phyloP scores from a whole-genome alignment of 352 stramenopile species.

The Thraustotheca clavata region DNA sequence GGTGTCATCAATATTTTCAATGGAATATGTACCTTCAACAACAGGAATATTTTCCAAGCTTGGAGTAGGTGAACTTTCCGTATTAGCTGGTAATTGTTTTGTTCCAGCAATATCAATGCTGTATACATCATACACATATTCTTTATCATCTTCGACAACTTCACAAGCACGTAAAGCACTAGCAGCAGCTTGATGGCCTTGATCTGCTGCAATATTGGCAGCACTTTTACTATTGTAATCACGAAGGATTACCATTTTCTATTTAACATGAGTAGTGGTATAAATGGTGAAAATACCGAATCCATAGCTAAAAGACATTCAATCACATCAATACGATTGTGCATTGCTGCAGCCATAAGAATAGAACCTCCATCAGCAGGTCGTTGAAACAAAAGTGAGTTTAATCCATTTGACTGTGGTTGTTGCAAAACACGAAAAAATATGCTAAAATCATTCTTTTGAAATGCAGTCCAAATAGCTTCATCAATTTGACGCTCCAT shows the following conservation, averaged over 20 bases:
- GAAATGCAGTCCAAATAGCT: conserved; percentile 69
- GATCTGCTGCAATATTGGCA: conserved; percentile 44
- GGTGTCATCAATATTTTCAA: neutral
- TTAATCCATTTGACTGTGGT: neutral
- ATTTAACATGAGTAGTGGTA: conserved; percentile 29
- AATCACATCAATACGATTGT: conserved; percentile 74
- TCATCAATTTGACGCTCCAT: conserved; percentile 70
- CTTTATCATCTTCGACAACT: conserved; percentile 61
- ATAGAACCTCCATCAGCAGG: conserved; percentile 60
- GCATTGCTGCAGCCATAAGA: conserved; percentile 66
- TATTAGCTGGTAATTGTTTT: conserved; percentile 17
- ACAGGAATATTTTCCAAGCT: conserved; percentile 8
- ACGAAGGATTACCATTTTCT: conserved; percentile 34
- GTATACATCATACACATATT: conserved; percentile 82
- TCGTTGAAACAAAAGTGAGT: conserved; percentile 42
- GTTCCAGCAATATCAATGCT: conserved; percentile 61
- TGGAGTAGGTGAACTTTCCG: too few relatives aligned
- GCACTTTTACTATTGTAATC: conserved; percentile 56
- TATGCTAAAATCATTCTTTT: conserved; percentile 62
- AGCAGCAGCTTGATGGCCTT: conserved; percentile 48
- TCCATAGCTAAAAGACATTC: conserved; percentile 31
- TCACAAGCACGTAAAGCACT: conserved; percentile 62
- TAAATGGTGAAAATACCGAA: conserved; percentile 24
- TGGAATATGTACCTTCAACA: neutral
- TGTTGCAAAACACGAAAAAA: conserved; percentile 64